A percentile compares a stretch with the other conserved stretches of the same genome.
Conservation (phyloP, 2,329 filamentous ascomycete species). For the Purpureocillium takamizusanense region DNA sequence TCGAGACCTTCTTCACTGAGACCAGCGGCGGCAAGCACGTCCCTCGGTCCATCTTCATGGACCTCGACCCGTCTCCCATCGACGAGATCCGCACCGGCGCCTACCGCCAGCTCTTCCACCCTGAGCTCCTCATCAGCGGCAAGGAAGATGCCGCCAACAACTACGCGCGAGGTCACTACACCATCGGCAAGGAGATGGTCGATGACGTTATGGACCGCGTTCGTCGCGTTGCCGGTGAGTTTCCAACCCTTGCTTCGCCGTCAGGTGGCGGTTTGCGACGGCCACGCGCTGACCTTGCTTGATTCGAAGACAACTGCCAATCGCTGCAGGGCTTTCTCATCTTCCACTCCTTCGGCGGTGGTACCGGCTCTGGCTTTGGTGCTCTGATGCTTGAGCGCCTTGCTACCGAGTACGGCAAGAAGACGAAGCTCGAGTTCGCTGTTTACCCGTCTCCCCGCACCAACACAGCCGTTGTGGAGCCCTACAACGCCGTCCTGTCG, state of each 20-base stretch:
- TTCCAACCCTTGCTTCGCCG: not conserved
- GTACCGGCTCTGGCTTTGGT: constrained; percentile 65
- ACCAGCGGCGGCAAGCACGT: constrained; percentile 64
- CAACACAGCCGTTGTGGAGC: constrained; percentile 63
- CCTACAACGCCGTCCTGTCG: constrained; percentile 65
- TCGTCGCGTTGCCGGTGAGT: constrained; percentile 58
- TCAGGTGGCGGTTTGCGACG: not conserved
- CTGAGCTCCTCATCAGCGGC: constrained; percentile 62
- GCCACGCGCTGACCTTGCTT: not conserved
- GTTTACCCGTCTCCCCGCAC: constrained; percentile 63
- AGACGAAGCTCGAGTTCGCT: constrained; percentile 68
- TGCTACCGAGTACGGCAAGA: constrained; percentile 66
- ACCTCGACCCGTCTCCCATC: constrained; percentile 63
- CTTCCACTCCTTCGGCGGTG: constrained; percentile 68
- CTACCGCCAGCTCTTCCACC: constrained; percentile 64
- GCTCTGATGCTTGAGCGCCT: constrained; percentile 64
- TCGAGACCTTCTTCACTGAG: constrained; percentile 68
- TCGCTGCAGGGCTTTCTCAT: constrained; percentile 65
- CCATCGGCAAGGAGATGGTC: constrained; percentile 68
- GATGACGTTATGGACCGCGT: constrained; percentile 62
- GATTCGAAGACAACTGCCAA: constrained; percentile 55
- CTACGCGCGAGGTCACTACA: constrained; percentile 69
- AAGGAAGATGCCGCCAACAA: constrained; percentile 74
- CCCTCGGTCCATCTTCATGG: constrained; percentile 63
- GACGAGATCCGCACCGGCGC: constrained; percentile 63